Evolutionary conservation across 257 asterid genomes (phyloP).

Genomic region (Thymus mandschuricus): DNA sequence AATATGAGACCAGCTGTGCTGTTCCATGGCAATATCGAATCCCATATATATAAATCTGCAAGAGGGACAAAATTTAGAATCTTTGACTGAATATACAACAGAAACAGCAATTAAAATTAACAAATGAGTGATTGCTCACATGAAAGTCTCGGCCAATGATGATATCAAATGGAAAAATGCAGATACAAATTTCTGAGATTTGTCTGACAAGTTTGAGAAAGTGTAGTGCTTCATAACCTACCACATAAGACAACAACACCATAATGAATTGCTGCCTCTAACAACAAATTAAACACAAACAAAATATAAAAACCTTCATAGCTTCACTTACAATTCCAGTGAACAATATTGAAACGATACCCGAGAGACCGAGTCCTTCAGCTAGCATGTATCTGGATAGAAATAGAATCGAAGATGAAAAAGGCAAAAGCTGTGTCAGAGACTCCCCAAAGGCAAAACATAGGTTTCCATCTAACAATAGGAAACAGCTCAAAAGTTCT

Average conservation of each 20-base stretch:
- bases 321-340: constrained; percentile 90
- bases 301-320: constrained; percentile 19
- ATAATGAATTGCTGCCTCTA: constrained; percentile 27
- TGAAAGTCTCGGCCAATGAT: constrained; percentile 95
- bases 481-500: constrained; percentile 40
- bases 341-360: constrained; percentile 93
- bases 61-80: constrained; percentile 28
- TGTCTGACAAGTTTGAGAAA: constrained; percentile 89
- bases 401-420: constrained; percentile 33
- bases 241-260: constrained; percentile 28
- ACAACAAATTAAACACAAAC: constrained; percentile 29
- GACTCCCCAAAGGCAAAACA: constrained; percentile 12
- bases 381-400: constrained; percentile 84
- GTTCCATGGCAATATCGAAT: constrained; percentile 96
- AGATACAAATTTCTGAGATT: constrained; percentile 93
- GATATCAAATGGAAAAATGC: constrained; percentile 96
- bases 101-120: constrained; percentile 17
- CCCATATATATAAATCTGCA: constrained; percentile 99
- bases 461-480: constrained; percentile 25
- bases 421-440: constrained; percentile 25
- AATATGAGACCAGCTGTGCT: constrained; percentile 97
- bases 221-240: constrained; percentile 98
- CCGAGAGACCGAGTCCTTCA: constrained; percentile 98
- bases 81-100: constrained; percentile 31
- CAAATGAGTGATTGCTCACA: constrained; percentile 56